Conservation (phyloP, 257 asterid genomes). For the Avicennia marina region DNA sequence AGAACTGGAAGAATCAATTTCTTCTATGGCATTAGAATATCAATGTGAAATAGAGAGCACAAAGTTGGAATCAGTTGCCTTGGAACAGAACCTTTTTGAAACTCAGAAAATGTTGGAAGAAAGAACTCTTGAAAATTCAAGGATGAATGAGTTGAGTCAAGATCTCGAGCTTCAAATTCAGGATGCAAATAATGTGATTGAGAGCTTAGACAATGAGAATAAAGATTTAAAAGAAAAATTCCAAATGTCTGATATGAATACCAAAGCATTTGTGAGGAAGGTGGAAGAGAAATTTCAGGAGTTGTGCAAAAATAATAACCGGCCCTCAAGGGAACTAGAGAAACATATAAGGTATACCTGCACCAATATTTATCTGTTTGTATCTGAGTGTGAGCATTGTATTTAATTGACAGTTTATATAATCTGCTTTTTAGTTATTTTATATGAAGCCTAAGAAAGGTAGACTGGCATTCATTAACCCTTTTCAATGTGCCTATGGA, state of each 20-base stretch:
- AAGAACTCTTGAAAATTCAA: conserved; percentile 40
- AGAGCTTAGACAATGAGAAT: conserved; percentile 54
- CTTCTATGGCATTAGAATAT: conserved; percentile 66
- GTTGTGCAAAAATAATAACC: conserved; percentile 19
- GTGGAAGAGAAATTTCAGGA: conserved; percentile 45
- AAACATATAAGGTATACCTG: conserved; percentile 51
- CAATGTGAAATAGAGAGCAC: conserved; percentile 89
- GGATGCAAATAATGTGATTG: conserved; percentile 38
- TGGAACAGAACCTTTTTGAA: conserved; percentile 58
- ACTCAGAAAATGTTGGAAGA: conserved; percentile 49
- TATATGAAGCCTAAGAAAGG: conserved; percentile 1
- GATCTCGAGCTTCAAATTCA: conserved; percentile 40
- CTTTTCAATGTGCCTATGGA: too few relatives aligned
- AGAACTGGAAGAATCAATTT: conserved; percentile 68
- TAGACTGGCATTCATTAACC: neutral
- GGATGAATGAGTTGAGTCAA: conserved; percentile 45
- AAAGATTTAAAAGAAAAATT: conserved; percentile 39
- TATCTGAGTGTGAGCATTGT: conserved; percentile 3
- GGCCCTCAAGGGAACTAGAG: conserved; percentile 27
- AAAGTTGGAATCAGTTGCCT: conserved; percentile 56
- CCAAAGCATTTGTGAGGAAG: conserved; percentile 35
- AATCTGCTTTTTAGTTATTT: neutral
- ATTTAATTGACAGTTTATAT: neutral
- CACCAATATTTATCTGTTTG: conserved; percentile 1
- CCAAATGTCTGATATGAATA: conserved; percentile 35